Evolutionary conservation across 1,284 basidiomycete genomes (phyloP), one percentile per base, ranked within the genome.

Genomic region (Cutaneotrichosporon arboriforme): DNA sequence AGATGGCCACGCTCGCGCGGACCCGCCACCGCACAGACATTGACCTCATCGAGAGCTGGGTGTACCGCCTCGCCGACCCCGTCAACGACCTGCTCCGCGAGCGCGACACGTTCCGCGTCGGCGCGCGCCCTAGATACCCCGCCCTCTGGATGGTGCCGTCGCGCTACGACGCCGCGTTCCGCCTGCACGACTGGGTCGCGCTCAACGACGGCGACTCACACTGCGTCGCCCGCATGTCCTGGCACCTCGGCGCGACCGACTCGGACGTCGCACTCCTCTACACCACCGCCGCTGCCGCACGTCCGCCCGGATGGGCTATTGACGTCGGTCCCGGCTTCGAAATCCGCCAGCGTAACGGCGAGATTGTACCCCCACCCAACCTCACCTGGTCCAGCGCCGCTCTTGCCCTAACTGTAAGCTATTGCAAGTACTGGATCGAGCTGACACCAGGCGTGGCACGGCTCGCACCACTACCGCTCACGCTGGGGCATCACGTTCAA

Each of bases 401-500:
- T 3, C 46, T 47, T 31, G 49, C 42, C 35, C 52, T 54, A 15
- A 20, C 49, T 2, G 52, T 54, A 15, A 54, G 52, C n/a, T 18
- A 10, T 3, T 17, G 5, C 17, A n/a, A 15, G 0, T 0, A 4
- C 20, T 15, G 14, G 8, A 4, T 18, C 5, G 14, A 26, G 22
- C 46, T 52, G 37, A 49, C 38, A 2, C 36, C 46, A 49, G 46
- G 47, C 43, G 15, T 57, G 51, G 55, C 34, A 39, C 33, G 47
- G 47, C 47, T 18, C 47, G 23, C 55, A 57, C 51, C 37, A 49
- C 46, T 52, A 52, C 47, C 21, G 35, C 12, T 23, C 51, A 15
- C 55, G 55, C 47, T 57, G 55, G 55, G 45, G 36, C 7, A 41
- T 57, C 22, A 2, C 49, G 21, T 52, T 49, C 51, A 52, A 57